Percentiles rank a stretch among this genome's conserved stretches.
Evolutionary conservation across 2,329 filamentous ascomycete genomes (phyloP).

Genomic region (Fusarium mexicanum): DNA sequence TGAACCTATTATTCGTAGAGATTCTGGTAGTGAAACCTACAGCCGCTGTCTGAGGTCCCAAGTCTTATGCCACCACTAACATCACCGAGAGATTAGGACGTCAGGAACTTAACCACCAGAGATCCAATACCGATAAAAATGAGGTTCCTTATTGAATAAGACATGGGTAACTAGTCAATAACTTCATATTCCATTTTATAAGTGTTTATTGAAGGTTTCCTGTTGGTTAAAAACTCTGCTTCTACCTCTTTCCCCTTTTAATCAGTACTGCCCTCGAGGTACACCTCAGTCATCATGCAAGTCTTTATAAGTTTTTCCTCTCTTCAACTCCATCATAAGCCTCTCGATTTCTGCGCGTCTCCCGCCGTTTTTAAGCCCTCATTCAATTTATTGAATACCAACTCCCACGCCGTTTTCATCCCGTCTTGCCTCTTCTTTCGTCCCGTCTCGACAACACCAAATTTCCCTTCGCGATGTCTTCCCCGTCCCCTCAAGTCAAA

Average conservation of each 20-base stretch:
- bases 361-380: background rate
- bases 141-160: rapidly evolving
- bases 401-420: background rate
- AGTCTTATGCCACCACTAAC: background rate
- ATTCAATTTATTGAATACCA: background rate
- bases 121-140: background rate
- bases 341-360: background rate
- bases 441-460: background rate
- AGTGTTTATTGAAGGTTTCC: background rate
- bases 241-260: background rate
- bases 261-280: background rate
- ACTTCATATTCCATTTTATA: rapidly evolving
- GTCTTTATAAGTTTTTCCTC: background rate
- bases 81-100: background rate
- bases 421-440: background rate
- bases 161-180: rapidly evolving
- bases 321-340: background rate
- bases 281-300: background rate
- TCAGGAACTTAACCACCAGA: background rate
- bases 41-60: background rate
- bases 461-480: background rate
- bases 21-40: background rate
- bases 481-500: background rate
- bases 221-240: background rate
- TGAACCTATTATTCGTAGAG: rapidly evolving